Base-by-base conservation (phyloP, 2,329 filamentous ascomycete genomes). In the Talaromyces piceae region DNA sequence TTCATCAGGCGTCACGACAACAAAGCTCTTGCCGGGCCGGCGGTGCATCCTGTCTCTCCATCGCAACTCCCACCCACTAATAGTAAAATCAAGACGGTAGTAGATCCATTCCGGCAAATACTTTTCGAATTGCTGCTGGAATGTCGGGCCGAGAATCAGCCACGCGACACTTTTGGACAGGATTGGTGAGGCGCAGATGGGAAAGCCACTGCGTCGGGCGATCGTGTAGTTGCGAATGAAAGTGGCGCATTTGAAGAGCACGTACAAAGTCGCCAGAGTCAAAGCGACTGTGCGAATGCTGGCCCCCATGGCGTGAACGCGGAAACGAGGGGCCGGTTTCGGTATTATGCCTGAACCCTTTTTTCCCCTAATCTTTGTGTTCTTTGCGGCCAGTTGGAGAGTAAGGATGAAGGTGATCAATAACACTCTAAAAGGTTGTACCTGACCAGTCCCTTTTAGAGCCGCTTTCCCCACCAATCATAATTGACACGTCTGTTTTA, bases 31-130 rank as follows among this genome's bases (percentile, higher is more conserved):
- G 2, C 65, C 66, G 8, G 33, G 44, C 18, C 61, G 58, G 9
- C 63, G 56, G 54, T 65, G 61, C 4, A 63, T 45, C 26, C 44
- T 47, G 5, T 54, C 41, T 51, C 60, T 65, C 22, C 57, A 49
- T 20, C 56, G 60, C 49, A 67, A 67, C 43, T 71, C 67, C 62
- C 65, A 69, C 13, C 67, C 68, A 43, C 61, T 59, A 3, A 60
- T 61, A 2, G 51, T 37, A 5, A 67, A 8, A 11, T 65, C 58
- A 20, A 67, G 23, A 11, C 58, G 56, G 6, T 59, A 51, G 45
- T 56, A 61, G 3, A 64, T 18, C 52, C 55, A 58, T 13, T 13
- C 26, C 0, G 66, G 67, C 1, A 70, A 54, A 26, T 61, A 53
- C 28, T 55, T 22, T 30, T 22, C 37, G 1, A 51, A 11, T 2